Evolutionary conservation across 2,329 filamentous ascomycete genomes (phyloP).

Genomic region (Microcera coccophila): DNA sequence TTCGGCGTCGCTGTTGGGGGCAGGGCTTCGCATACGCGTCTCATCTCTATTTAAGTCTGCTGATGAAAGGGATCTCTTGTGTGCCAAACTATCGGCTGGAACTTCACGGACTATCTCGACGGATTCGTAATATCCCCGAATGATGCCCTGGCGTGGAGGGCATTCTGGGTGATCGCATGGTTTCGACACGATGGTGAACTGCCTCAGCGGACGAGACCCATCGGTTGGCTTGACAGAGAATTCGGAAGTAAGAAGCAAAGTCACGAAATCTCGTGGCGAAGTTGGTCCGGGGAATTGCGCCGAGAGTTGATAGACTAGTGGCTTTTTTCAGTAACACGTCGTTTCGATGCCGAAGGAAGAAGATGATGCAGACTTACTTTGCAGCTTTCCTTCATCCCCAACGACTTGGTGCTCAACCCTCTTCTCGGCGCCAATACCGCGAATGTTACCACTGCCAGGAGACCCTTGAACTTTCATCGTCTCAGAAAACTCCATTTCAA

Average conservation of each 20-base stretch:
- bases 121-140: conserved; percentile 84
- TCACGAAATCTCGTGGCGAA: conserved; percentile 82
- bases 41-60: conserved; percentile 31
- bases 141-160: conserved; percentile 65
- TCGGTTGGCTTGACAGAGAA: conserved; percentile 37
- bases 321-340: conserved; percentile 13
- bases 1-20: conserved; percentile 13
- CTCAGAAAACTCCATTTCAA: conserved; percentile 76
- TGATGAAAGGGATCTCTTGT: conserved; percentile 33
- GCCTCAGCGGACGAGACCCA: conserved; percentile 48
- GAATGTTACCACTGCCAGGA: conserved; percentile 69
- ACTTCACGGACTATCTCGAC: conserved; percentile 89
- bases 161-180: conserved; percentile 75
- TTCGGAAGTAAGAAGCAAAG: conserved; percentile 67
- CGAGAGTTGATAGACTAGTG: conserved; percentile 75
- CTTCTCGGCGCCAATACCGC: conserved; percentile 80
- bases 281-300: conserved; percentile 89
- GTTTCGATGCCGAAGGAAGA: neutral
- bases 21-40: conserved; percentile 13
- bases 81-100: conserved; percentile 46
- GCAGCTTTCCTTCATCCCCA: conserved; percentile 57
- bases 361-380: conserved; percentile 44
- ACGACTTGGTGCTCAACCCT: conserved; percentile 61
- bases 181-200: conserved; percentile 84
- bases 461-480: conserved; percentile 67